These are phyloP conservation scores for Geoglossum glabrum DNA, from an alignment of 495 filamentous ascomycete genomes.

Conservation along the genomic window DNA sequence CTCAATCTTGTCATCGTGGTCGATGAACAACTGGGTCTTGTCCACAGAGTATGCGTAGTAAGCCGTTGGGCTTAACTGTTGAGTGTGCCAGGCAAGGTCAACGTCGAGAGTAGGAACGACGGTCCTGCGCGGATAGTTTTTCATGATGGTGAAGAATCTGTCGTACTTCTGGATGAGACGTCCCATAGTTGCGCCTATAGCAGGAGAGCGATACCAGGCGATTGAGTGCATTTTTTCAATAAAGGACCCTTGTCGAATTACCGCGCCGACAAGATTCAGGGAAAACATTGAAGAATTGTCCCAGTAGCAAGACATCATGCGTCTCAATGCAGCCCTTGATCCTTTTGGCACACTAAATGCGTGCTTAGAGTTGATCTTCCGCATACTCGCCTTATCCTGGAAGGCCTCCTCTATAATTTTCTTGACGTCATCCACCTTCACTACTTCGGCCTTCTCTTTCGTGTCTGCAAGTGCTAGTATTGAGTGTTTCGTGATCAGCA, in stretches of 20 bases:
- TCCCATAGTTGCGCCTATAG: slow-evolving; percentile 39
- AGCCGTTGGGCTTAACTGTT: slow-evolving; percentile 38
- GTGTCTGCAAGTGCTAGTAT: not conserved
- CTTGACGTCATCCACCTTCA: slow-evolving; percentile 25
- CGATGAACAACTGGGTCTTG: slow-evolving; percentile 34
- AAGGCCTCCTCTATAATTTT: slow-evolving; percentile 24
- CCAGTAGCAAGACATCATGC: slow-evolving; percentile 69
- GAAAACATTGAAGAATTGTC: slow-evolving; percentile 50
- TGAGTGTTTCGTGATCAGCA: not conserved
- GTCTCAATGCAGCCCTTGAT: slow-evolving; percentile 35
- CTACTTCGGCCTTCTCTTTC: not conserved
- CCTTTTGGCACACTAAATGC: slow-evolving; percentile 6
- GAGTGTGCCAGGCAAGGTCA: slow-evolving; percentile 69
- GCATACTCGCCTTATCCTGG: slow-evolving; percentile 10
- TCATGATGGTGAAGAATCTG: slow-evolving; percentile 50
- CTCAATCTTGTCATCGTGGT: slow-evolving; percentile 75
- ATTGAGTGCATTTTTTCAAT: slow-evolving; percentile 65
- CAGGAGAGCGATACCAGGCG: slow-evolving; percentile 55
- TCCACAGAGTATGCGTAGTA: slow-evolving; percentile 39
- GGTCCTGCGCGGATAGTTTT: slow-evolving; percentile 26
- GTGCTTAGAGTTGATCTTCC: slow-evolving; percentile 12
- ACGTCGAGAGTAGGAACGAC: slow-evolving; percentile 72
- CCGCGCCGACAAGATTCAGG: slow-evolving; percentile 57
- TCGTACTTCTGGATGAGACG: slow-evolving; percentile 49
- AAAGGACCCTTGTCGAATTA: slow-evolving; percentile 63